phyloP scores from a whole-genome alignment of 495 filamentous ascomycete genomes.

The Penicillium longicatenatum region DNA sequence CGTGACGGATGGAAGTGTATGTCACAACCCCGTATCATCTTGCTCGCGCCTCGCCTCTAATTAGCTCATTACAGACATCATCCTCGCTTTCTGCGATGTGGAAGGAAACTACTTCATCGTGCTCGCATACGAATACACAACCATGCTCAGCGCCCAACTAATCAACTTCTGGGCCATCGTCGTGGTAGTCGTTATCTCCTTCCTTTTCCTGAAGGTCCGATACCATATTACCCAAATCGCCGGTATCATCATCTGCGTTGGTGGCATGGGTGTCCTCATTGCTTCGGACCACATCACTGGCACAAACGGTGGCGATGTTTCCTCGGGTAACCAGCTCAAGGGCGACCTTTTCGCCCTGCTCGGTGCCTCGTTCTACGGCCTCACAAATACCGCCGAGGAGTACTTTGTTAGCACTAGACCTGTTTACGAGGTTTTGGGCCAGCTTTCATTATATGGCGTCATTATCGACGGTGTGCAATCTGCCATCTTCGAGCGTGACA shows the following conservation, averaged over 20 bases:
- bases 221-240: conserved; percentile 82
- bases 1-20: conserved; percentile 84
- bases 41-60: neutral
- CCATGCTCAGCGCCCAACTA: conserved; percentile 85
- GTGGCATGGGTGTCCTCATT: conserved; percentile 87
- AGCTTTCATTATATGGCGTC: conserved; percentile 86
- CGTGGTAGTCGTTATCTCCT: conserved; percentile 84
- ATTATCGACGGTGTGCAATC: conserved; percentile 90
- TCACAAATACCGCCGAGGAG: conserved; percentile 89
- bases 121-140: conserved; percentile 90
- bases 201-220: conserved; percentile 78
- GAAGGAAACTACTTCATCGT: conserved; percentile 98
- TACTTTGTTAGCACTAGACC: conserved; percentile 86
- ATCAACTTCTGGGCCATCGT: conserved; percentile 99
- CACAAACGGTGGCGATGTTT: conserved; percentile 59
- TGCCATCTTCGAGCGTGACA: conserved; percentile 80
- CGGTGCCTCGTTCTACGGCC: conserved; percentile 87
- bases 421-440: conserved; percentile 90
- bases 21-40: conserved; percentile 5
- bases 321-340: conserved; percentile 69
- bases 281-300: conserved; percentile 84
- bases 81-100: conserved; percentile 90
- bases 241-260: conserved; percentile 89
- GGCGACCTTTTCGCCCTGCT: conserved; percentile 91
- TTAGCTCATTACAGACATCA: conserved; percentile 59